Base-by-base conservation (phyloP, 495 filamentous ascomycete species). In the Tuber umbilicatum region DNA sequence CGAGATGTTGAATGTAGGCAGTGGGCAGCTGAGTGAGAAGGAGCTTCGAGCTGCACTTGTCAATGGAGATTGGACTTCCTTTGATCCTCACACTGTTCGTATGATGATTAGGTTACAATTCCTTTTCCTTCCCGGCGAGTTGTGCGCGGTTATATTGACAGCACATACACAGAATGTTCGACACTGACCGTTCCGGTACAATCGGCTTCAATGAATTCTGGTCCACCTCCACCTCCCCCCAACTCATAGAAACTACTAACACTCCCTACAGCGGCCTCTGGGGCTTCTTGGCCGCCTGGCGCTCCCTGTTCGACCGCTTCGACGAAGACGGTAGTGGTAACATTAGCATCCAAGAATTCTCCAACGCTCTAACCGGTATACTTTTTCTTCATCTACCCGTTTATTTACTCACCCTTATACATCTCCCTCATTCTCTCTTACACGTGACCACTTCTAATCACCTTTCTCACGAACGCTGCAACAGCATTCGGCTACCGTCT, bases 131-230 rank as follows among this genome's bases (percentile, higher is more conserved):
- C 55, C 55, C 55, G 27, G 31, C 55, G 27, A 31, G 50, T 23
- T 39, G 31, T 35, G 14, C 27, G 40, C 27, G 77, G n/a, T 79
- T 39, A 41, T 79, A 43, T 45, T 78, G 71, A 78, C 76, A 47
- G 38, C 40, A 21, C 40, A 50, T 43, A 64, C 70, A 73, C 68
- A 82, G 91, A 82, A 98, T 98, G 95, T 99, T 99, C 84, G 95
- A 98, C 85, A 90, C 87, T 76, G 91, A 97, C 85, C 90, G 92
- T 74, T 91, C 88, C 73, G 94, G 94, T 69, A 92, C 89, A 9
- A 97, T 99, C 81, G 92, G 89, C 70, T 99, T 97, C 83, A 90
- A 97, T 77, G 95, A 99, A 84, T 99, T 99, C 79, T 95, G 92
- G 87, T 88, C 81, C 45, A 83, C 73, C 31, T 6, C 38, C 69